Evolutionary conservation across 2,329 filamentous ascomycete genomes (phyloP).

Genomic region (Pyricularia sp.): DNA sequence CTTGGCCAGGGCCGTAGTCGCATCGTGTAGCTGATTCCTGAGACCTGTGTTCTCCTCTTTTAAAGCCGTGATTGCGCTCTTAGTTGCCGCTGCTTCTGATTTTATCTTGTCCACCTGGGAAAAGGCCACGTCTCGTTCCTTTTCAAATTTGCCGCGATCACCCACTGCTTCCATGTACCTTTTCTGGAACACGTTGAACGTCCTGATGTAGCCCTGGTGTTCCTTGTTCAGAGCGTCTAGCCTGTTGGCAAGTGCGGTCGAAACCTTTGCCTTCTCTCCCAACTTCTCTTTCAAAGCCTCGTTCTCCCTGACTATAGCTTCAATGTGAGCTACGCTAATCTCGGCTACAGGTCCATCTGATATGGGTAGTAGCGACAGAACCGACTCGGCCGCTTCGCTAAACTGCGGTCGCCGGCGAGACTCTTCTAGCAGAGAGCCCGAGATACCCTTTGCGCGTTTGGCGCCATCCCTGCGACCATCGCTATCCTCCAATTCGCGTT

Average conservation of each 20-base stretch:
- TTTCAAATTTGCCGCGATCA: conserved; percentile 39
- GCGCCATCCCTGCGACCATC: conserved; percentile 1
- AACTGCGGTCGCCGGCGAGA: conserved; percentile 1
- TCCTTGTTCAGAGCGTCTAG: conserved; percentile 35
- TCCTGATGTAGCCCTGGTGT: conserved; percentile 33
- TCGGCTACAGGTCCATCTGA: conserved; percentile 11
- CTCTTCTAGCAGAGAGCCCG: neutral
- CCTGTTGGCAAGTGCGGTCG: conserved; percentile 20
- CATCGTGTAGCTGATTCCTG: conserved; percentile 25
- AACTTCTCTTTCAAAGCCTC: conserved; percentile 25
- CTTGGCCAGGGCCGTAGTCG: conserved; percentile 21
- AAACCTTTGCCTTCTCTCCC: conserved; percentile 17
- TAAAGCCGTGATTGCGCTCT: conserved; percentile 26
- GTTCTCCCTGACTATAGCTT: conserved; percentile 23
- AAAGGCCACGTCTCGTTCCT: conserved; percentile 27
- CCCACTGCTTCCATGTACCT: conserved; percentile 39
- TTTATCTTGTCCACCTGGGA: conserved; percentile 19
- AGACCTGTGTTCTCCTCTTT: conserved; percentile 26
- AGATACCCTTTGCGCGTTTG: neutral
- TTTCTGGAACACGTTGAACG: conserved; percentile 33
- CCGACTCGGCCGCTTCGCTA: conserved; percentile 7
- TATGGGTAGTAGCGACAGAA: conserved; percentile 8
- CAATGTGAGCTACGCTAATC: conserved; percentile 20
- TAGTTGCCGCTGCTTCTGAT: conserved; percentile 26
- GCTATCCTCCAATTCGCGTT: conserved; percentile 20